These are phyloP conservation scores for Cryptosporidium sp. DNA, from an alignment of 169 alveolate genomes.

Conservation along the genomic window DNA sequence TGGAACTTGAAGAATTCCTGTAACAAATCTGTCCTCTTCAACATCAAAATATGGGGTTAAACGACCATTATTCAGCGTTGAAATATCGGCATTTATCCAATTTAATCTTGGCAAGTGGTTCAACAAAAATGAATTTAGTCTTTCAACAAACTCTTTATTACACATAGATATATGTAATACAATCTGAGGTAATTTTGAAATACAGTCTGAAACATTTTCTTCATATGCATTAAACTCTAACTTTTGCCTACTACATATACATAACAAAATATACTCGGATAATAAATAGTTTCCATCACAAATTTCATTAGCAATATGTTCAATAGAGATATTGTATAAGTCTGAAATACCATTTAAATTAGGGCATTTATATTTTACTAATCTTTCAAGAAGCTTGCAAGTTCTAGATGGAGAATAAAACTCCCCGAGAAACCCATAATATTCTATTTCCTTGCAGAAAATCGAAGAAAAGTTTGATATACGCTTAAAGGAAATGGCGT, in stretches of 20 bases:
- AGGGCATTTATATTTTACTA: constrained; percentile 1
- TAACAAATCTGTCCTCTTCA: constrained; percentile 13
- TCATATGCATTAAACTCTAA: not conserved
- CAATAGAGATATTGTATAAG: not conserved
- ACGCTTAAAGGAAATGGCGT: constrained; percentile 22
- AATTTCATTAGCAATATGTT: constrained; percentile 29
- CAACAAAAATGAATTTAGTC: not conserved
- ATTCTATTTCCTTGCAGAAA: constrained; percentile 14
- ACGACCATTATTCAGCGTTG: not conserved
- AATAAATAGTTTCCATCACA: constrained; percentile 18
- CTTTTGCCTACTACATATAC: constrained; percentile 33
- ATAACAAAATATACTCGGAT: constrained; percentile 53
- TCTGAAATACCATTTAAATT: not conserved
- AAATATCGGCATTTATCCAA: not conserved
- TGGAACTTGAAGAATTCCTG: constrained; percentile 66
- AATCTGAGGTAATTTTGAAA: constrained; percentile 1
- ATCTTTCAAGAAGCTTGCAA: constrained; percentile 1
- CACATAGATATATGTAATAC: constrained; percentile 43
- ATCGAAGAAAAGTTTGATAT: constrained; percentile 48
- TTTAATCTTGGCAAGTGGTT: constrained; percentile 26
- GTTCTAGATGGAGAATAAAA: constrained; percentile 1
- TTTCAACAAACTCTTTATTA: constrained; percentile 18
- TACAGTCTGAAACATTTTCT: not conserved
- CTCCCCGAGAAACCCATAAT: constrained; percentile 34
- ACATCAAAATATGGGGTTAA: constrained; percentile 51